These are phyloP conservation scores for Coelastrella sp. DNA, from an alignment of 139 green algal species.

Conservation along the genomic window DNA sequence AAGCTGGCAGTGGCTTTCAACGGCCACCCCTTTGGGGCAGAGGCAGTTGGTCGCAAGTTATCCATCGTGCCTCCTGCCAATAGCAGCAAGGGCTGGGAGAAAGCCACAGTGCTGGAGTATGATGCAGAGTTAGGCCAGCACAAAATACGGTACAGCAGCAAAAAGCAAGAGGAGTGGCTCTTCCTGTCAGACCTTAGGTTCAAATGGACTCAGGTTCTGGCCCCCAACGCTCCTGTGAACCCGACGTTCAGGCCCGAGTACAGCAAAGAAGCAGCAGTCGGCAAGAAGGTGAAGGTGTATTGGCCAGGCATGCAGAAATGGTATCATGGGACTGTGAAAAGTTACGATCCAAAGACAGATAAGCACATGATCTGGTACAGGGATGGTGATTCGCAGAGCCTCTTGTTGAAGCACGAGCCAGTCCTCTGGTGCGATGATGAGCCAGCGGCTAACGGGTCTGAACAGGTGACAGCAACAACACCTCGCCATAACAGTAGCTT, in stretches of 20 bases:
- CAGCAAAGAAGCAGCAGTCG: conserved; percentile 53
- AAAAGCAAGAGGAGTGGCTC: conserved; percentile 62
- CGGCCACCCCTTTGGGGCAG: conserved; percentile 1
- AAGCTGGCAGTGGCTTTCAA: neutral
- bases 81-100: conserved; percentile 23
- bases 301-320: conserved; percentile 75
- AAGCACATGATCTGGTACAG: conserved; percentile 69
- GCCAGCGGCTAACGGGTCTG: neutral
- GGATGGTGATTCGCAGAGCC: conserved; percentile 68
- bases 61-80: neutral
- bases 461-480: neutral
- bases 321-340: conserved; percentile 68
- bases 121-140: conserved; percentile 44
- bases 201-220: conserved; percentile 55
- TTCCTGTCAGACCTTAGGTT: conserved; percentile 60
- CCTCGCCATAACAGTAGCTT: neutral
- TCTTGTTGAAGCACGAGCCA: conserved; percentile 67
- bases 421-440: conserved; percentile 57
- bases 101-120: conserved; percentile 24
- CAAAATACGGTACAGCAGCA: conserved; percentile 52
- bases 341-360: conserved; percentile 56
- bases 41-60: conserved; percentile 38
- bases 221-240: conserved; percentile 54
- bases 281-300: conserved; percentile 61
- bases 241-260: conserved; percentile 50